Evolutionary conservation across 2,329 filamentous ascomycete species (phyloP).

Genomic region (Didymella sp.): DNA sequence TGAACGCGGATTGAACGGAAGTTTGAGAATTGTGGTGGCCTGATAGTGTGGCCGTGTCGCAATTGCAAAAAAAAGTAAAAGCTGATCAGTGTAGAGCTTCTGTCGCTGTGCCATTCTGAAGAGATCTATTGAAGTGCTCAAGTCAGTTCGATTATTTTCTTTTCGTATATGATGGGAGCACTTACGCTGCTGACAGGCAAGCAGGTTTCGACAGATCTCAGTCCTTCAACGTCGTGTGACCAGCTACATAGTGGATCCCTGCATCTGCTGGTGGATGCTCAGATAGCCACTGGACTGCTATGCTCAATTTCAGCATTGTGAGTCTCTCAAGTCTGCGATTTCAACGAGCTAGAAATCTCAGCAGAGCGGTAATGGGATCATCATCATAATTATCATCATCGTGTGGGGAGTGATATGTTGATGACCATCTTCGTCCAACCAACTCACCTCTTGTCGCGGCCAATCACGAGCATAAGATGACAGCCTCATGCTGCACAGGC

Average conservation of each 20-base stretch:
- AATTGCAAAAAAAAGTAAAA: too few species aligned
- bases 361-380: neutral
- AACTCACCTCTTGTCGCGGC: neutral
- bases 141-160: neutral
- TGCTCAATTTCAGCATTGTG: neutral
- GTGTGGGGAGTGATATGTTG: neutral
- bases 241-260: neutral
- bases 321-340: too few species aligned
- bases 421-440: neutral
- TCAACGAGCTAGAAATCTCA: neutral
- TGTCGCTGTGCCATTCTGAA: neutral
- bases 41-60: neutral
- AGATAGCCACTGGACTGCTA: neutral
- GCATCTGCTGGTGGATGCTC: neutral
- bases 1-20: too few species aligned
- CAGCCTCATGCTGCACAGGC: neutral
- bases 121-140: neutral
- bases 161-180: too few species aligned
- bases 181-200: neutral
- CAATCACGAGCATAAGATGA: neutral
- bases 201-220: neutral
- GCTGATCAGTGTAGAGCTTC: neutral
- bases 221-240: neutral
- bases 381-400: neutral
- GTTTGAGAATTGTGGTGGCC: neutral